Conservation (phyloP, 768 basidiomycete species). For the Pulveroboletus sp. region DNA sequence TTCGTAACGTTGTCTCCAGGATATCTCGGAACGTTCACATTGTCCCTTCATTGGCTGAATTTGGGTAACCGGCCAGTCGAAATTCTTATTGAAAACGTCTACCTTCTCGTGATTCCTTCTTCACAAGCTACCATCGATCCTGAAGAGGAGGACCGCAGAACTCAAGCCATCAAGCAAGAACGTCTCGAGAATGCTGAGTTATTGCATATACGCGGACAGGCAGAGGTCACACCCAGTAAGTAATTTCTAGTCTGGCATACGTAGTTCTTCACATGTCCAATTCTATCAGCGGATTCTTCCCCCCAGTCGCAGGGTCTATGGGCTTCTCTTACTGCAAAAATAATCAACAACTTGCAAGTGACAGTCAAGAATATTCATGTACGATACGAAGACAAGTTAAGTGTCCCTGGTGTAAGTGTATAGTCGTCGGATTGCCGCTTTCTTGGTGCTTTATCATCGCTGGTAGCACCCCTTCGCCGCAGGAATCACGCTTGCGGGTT, state of each 20-base stretch:
- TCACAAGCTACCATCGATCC: conserved; percentile 65
- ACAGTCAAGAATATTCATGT: conserved; percentile 95
- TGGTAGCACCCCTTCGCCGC: conserved; percentile 89
- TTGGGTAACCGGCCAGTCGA: conserved; percentile 88
- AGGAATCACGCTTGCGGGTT: conserved; percentile 84
- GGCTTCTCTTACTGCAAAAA: conserved; percentile 79
- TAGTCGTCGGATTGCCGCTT: background rate
- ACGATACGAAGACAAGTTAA: conserved; percentile 93
- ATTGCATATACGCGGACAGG: conserved; percentile 62
- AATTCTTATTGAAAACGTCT: conserved; percentile 89
- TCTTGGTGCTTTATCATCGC: background rate
- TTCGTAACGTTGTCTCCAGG: conserved; percentile 41
- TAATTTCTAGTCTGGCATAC: background rate
- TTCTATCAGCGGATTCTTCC: conserved; percentile 41
- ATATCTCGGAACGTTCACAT: conserved; percentile 79
- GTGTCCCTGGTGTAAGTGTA: conserved; percentile 82
- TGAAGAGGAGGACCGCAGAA: conserved; percentile 80
- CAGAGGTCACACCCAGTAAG: conserved; percentile 50
- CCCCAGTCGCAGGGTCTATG: conserved; percentile 83
- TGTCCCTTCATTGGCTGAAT: conserved; percentile 89
- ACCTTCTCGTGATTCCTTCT: conserved; percentile 87
- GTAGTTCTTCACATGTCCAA: background rate
- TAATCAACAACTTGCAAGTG: conserved; percentile 95
- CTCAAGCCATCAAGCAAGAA: conserved; percentile 85
- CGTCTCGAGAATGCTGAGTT: conserved; percentile 87